Evolutionary conservation across 2,329 filamentous ascomycete genomes (phyloP).

Genomic region (Emergomyces pasteurianus): DNA sequence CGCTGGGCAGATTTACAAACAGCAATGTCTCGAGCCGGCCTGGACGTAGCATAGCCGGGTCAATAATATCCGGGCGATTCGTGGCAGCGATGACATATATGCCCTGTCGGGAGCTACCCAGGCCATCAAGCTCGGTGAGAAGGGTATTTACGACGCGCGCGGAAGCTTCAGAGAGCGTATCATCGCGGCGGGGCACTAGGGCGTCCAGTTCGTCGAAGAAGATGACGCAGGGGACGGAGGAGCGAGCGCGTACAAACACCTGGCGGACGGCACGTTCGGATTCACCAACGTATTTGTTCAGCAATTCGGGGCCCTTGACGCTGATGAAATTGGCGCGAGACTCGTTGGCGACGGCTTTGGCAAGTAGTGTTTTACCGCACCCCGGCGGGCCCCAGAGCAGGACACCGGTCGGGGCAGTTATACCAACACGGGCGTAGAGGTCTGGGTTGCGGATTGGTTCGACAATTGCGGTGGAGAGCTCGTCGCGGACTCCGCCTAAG

Average conservation of each 20-base stretch:
- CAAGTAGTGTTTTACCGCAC: constrained; percentile 91
- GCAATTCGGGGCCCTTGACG: constrained; percentile 87
- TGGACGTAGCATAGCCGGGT: constrained; percentile 84
- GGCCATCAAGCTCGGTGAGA: constrained; percentile 84
- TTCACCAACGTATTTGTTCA: constrained; percentile 97
- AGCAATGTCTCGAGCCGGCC: constrained; percentile 80
- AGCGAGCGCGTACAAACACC: constrained; percentile 77
- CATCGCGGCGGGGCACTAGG: constrained; percentile 72
- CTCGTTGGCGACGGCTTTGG: constrained; percentile 91
- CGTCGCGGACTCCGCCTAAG: constrained; percentile 62
- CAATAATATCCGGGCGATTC: constrained; percentile 92
- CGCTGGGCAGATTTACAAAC: constrained; percentile 74
- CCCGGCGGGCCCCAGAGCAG: constrained; percentile 94
- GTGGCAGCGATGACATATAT: constrained; percentile 94
- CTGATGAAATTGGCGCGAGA: constrained; percentile 96
- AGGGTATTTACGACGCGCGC: constrained; percentile 89
- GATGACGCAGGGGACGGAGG: constrained; percentile 80
- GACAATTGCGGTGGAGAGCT: constrained; percentile 76
- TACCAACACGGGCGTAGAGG: constrained; percentile 62
- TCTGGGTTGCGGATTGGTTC: constrained; percentile 76
- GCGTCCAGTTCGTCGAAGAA: constrained; percentile 98
- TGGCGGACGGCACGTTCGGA: constrained; percentile 87
- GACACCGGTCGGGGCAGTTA: constrained; percentile 71
- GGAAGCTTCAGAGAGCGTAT: constrained; percentile 65
- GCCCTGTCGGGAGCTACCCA: constrained; percentile 59